Conservation (phyloP, 1,284 basidiomycete species). For the Heimioporus retisporus region DNA sequence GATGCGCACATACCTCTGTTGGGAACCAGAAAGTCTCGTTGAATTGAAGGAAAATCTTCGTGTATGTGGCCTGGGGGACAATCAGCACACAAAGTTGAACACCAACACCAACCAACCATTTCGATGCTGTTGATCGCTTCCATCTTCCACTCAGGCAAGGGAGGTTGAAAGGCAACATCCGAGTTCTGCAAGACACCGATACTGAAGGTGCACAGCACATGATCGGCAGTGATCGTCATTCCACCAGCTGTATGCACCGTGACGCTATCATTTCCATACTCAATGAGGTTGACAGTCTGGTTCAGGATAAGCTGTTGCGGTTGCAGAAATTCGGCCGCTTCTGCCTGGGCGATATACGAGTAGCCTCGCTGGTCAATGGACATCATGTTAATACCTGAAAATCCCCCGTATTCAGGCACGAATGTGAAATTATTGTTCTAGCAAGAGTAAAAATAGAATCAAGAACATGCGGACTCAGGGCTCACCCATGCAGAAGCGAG, state of each 20-base stretch:
- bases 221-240: conserved; percentile 56
- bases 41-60: conserved; percentile 79
- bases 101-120: conserved; percentile 56
- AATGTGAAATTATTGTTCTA: conserved; percentile 78
- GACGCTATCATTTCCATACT: conserved; percentile 57
- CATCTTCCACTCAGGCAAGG: conserved; percentile 69
- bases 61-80: conserved; percentile 61
- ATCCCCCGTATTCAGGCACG: conserved; percentile 62
- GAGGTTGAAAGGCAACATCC: conserved; percentile 66
- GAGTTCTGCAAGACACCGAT: conserved; percentile 71
- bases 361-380: conserved; percentile 73
- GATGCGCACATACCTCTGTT: conserved; percentile 64
- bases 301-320: conserved; percentile 59
- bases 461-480: background rate
- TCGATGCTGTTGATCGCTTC: conserved; percentile 74
- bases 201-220: conserved; percentile 72
- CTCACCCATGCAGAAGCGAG: conserved; percentile 70
- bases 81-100: background rate
- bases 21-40: conserved; percentile 76
- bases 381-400: conserved; percentile 66
- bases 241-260: conserved; percentile 59
- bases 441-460: conserved; percentile 19
- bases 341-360: conserved; percentile 62
- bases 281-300: conserved; percentile 61
- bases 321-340: conserved; percentile 64